Base-by-base conservation (phyloP, 345 rosid genomes). In the Linum usitatissimum region DNA sequence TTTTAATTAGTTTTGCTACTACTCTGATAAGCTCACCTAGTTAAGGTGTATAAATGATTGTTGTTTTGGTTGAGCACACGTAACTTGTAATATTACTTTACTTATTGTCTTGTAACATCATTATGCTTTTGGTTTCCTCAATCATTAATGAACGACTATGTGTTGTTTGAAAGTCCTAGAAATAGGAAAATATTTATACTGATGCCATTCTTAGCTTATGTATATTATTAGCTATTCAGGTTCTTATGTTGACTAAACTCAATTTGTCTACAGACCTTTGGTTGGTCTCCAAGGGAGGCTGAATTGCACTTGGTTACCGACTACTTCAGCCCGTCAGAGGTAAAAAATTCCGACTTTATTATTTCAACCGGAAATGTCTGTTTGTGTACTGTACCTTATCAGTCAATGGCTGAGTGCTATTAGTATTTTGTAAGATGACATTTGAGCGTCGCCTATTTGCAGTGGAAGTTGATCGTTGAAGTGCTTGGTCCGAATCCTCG, bases 261-360 rank as follows among this genome's bases (percentile, higher is more conserved):
- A 53, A 68, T 69, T 65, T 55, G 63, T 71, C 51, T 73, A 72
- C 75, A 94, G 97, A 73, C 80, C 58, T 94, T 88, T 83, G 96
- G 91, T 42, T 94, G 99, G 99, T 78, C 83, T 73, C 84, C 91
- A 53, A 85, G 85, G 76, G 95, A 90, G 81, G 97, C 96, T 73
- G 86, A 83, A 75, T 61, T 88, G 82, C 96, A 94, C 73, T 82
- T 86, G 99, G 92, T 90, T 78, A 62, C 83, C 34, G 88, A 90
- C 80, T 85, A 83, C 79, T 94, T 94, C 84, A 85, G 85, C 66
- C 69, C 79, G 67, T 78, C 91, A 55, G 99, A 94, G 84, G 99
- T 88, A 68, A 84, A 79, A 53, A 60, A 3, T 70, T 66, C 42
- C 56, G 40, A 45, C 51, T 76, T 49, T 51, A 40, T 63, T 59